phyloP scores from a whole-genome alignment of 352 stramenopile species.

The Phytopythium kandeliae region DNA sequence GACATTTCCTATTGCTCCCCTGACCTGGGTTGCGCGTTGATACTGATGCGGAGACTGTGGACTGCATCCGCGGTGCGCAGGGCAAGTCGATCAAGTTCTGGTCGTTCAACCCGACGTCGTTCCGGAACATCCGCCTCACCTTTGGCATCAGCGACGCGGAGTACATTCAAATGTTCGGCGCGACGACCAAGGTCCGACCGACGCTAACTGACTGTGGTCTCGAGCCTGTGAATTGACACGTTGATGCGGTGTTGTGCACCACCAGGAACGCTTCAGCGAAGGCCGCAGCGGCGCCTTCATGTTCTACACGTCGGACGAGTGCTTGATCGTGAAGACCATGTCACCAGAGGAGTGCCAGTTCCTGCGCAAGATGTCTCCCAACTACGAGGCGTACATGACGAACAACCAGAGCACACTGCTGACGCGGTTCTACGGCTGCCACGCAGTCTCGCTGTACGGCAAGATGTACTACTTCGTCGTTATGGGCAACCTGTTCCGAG shows the following conservation, averaged over 20 bases:
- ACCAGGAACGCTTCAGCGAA: slow-evolving; percentile 77
- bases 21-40: neutral
- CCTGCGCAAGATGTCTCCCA: slow-evolving; percentile 77
- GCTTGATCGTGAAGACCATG: slow-evolving; percentile 91
- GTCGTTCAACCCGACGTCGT: slow-evolving; percentile 81
- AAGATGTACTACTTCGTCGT: slow-evolving; percentile 93
- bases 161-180: slow-evolving; percentile 81
- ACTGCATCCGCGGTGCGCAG: slow-evolving; percentile 11
- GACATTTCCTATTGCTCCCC: neutral
- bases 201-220: neutral
- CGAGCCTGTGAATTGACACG: neutral
- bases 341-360: slow-evolving; percentile 81
- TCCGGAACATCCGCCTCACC: slow-evolving; percentile 79
- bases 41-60: slow-evolving; percentile 2
- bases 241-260: slow-evolving; percentile 1
- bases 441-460: slow-evolving; percentile 85
- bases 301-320: slow-evolving; percentile 88
- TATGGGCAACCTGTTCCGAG: slow-evolving; percentile 89
- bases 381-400: slow-evolving; percentile 85
- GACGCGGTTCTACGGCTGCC: slow-evolving; percentile 88
- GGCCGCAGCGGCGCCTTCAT: slow-evolving; percentile 88
- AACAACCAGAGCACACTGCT: slow-evolving; percentile 80
- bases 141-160: slow-evolving; percentile 79
- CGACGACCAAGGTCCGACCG: slow-evolving; percentile 63
- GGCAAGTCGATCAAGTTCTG: slow-evolving; percentile 85